Evolutionary conservation across 2,329 filamentous ascomycete genomes (phyloP), one percentile per base, ranked within the genome.

Genomic region (Arthroderma sp.): DNA sequence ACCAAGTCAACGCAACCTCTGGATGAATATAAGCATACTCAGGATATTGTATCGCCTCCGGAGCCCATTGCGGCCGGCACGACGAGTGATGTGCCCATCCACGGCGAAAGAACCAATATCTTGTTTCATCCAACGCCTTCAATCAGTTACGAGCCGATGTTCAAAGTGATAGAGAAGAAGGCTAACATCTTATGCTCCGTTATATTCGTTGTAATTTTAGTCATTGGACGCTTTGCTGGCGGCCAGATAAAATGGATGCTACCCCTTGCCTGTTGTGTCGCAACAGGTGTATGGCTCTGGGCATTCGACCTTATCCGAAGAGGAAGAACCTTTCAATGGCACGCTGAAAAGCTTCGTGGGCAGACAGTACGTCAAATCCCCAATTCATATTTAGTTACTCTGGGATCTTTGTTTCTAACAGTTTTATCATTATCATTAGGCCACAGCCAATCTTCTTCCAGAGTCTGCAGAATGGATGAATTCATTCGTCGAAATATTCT

Each of bases 381-480:
- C 41, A 13, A 9, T 11, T 25, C 28, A 4, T 25, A 15, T 33
- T 19, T 7, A 33, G 0, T 28, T 35, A 7, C 25, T 33, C 8
- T 6, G 9, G 11, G 11, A 37, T 11, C 9, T 3, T 37, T 37
- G 13, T 13, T n/a, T n/a, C 21, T 54, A 38, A 23, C 33, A 38
- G 6, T 35, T 19, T 47, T 54, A 47, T 35, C 37, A 43, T 7
- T 51, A 39, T 11, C 21, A 13, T 4, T 15, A 83, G 70, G 89
- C 91, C 0, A 89, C 87, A 1, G 84, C 86, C 31, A 96, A 96
- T 66, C 76, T 97, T 28, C 85, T 97, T 5, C 91, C 91, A 0
- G 91, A 96, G 72, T 94, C 88, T 0, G 91, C 95, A 5, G 86
- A 91, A 68, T 97, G 93, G 93, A 86, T 98, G 81, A 98, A 98